Base-by-base conservation (phyloP, 163 green algal genomes). In the Chlorella variabilis region DNA sequence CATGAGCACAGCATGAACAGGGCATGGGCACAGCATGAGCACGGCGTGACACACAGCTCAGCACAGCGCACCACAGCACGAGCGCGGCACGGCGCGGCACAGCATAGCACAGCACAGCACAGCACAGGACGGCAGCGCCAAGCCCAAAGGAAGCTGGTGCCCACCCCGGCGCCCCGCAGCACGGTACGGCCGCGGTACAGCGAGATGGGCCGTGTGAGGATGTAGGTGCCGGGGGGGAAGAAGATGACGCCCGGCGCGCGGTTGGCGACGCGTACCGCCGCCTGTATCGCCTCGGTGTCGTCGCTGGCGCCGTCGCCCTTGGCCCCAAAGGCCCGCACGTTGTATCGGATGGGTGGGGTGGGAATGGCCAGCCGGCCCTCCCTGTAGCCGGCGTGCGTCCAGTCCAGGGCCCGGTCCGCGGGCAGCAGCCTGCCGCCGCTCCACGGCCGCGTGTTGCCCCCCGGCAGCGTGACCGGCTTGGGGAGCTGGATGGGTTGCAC, bases 101-200 rank as follows among this genome's bases (percentile, higher is more conserved):
- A n/a, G n/a, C n/a, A n/a, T n/a, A n/a, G n/a, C n/a, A n/a, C n/a
- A n/a, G n/a, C n/a, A n/a, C n/a, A n/a, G n/a, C n/a, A n/a, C n/a
- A n/a, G n/a, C n/a, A n/a, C n/a, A n/a, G n/a, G n/a, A n/a, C n/a
- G n/a, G n/a, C 51, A n/a, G 21, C 51, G 51, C 51, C 18, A 62
- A 25, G 51, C 45, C n/a, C 15, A 54, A 54, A 54, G 45, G 45
- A 54, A 15, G 45, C 45, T 54, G 11, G 45, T 15, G 45, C 65
- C 49, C 70, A 77, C 70, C 70, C 70, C 70, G 1, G 70, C 70
- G 20, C 70, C 70, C 6, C 70, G 70, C 31, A 77, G 70, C 70
- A 77, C 70, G n/a, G 59, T 54, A 20, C 21, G 20, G 33, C 70
- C 31, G 0, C 70, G 48, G 5, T 13, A 4, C 4, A 77, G 27